phyloP scores from a whole-genome alignment of 345 rosid genomes.

The Barbarea vulgaris region DNA sequence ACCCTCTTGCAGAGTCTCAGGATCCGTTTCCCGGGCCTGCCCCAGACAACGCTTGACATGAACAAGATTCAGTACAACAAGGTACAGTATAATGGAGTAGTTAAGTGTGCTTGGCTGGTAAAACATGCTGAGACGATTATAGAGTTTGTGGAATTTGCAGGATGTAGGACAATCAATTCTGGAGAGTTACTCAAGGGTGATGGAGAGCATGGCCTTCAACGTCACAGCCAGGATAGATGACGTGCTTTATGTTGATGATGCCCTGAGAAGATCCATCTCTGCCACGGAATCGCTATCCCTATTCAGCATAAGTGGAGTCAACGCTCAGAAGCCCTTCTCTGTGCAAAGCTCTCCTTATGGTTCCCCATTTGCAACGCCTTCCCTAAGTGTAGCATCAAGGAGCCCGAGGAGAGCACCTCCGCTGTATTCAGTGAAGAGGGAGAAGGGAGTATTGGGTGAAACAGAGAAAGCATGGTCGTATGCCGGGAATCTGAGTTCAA shows the following conservation, averaged over 20 bases:
- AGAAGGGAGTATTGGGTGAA: slow-evolving; percentile 40
- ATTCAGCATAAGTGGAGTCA: slow-evolving; percentile 60
- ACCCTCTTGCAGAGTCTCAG: slow-evolving; percentile 71
- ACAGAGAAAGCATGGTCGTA: slow-evolving; percentile 76
- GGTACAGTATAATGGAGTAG: slow-evolving; percentile 50
- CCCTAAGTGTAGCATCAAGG: slow-evolving; percentile 55
- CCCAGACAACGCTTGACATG: slow-evolving; percentile 93
- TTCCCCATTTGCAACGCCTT: slow-evolving; percentile 78
- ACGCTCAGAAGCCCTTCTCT: slow-evolving; percentile 79
- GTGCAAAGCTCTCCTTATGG: slow-evolving; percentile 63
- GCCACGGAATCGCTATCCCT: slow-evolving; percentile 66
- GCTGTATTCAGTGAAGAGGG: slow-evolving; percentile 48
- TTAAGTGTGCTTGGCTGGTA: neutral
- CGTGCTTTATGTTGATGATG: slow-evolving; percentile 87
- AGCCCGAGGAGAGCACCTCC: slow-evolving; percentile 62
- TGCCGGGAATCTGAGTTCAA: slow-evolving; percentile 69
- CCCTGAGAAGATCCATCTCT: slow-evolving; percentile 56
- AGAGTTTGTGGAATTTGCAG: slow-evolving; percentile 44
- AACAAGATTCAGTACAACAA: slow-evolving; percentile 91
- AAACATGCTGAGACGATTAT: neutral
- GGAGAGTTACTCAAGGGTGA: slow-evolving; percentile 97
- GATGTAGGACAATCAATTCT: slow-evolving; percentile 98
- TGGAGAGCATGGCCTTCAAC: slow-evolving; percentile 99
- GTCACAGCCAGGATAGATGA: slow-evolving; percentile 97
- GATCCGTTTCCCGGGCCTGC: slow-evolving; percentile 89